These are phyloP conservation scores for Hortiboletus campestris DNA, from an alignment of 768 basidiomycete species.

Conservation along the genomic window DNA sequence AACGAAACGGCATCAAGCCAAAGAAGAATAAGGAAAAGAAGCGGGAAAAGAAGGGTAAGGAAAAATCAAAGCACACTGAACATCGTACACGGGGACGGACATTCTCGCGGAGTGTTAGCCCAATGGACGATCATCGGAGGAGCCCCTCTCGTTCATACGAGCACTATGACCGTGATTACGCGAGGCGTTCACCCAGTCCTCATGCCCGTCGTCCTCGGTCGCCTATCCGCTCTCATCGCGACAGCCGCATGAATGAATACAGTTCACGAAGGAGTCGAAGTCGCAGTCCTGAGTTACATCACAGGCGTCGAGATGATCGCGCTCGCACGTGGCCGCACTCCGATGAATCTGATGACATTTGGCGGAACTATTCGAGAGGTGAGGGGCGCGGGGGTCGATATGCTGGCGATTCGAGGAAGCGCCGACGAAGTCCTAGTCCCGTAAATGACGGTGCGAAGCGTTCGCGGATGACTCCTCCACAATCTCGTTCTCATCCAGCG, in stretches of 20 bases:
- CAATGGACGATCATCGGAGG: slow-evolving; percentile 23
- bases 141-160: slow-evolving; percentile 34
- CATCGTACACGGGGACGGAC: slow-evolving; percentile 30
- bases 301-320: slow-evolving; percentile 16
- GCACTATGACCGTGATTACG: slow-evolving; percentile 25
- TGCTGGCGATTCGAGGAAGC: slow-evolving; percentile 37
- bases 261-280: slow-evolving; percentile 27
- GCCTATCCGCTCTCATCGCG: slow-evolving; percentile 29
- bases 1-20: slow-evolving; percentile 75
- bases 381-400: slow-evolving; percentile 22
- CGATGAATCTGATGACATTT: slow-evolving; percentile 50
- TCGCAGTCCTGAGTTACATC: slow-evolving; percentile 29
- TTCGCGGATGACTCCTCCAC: slow-evolving; percentile 42
- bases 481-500: slow-evolving; percentile 19
- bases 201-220: slow-evolving; percentile 48
- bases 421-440: slow-evolving; percentile 38
- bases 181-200: slow-evolving; percentile 45
- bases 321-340: slow-evolving; percentile 48
- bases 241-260: slow-evolving; percentile 22
- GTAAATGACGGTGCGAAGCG: slow-evolving; percentile 42
- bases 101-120: slow-evolving; percentile 35
- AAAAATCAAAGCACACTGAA: slow-evolving; percentile 25
- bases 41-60: slow-evolving; percentile 41
- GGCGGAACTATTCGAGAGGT: slow-evolving; percentile 28
- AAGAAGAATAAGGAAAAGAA: slow-evolving; percentile 67